These are phyloP conservation scores for Aquilaria malaccensis DNA, from an alignment of 345 rosid species.

Conservation along the genomic window DNA sequence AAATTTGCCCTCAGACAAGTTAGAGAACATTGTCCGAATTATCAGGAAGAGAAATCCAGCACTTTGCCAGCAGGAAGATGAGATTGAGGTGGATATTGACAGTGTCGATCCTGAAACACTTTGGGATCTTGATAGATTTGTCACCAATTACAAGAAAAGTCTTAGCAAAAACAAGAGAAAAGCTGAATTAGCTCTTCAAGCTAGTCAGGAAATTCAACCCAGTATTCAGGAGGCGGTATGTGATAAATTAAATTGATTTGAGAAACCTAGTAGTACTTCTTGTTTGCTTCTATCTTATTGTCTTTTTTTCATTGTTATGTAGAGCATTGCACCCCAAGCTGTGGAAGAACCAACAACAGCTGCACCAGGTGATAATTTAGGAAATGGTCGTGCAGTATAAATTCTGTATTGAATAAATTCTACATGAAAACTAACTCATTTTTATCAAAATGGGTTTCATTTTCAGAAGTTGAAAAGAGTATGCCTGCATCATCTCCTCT, in stretches of 20 bases:
- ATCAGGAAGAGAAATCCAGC: constrained; percentile 71
- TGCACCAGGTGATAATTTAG: constrained; percentile 26
- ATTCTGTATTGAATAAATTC: too few relatives aligned
- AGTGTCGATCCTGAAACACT: constrained; percentile 72
- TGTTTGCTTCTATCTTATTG: background rate
- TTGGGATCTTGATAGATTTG: constrained; percentile 79
- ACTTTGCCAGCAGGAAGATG: constrained; percentile 71
- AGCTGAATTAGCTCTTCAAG: constrained; percentile 29
- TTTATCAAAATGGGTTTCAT: constrained; percentile 5
- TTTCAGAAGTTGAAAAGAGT: constrained; percentile 20
- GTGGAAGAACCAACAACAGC: constrained; percentile 21
- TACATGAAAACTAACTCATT: background rate
- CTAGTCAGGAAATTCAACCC: constrained; percentile 27
- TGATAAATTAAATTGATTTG: constrained; percentile 11
- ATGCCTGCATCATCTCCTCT: constrained; percentile 18
- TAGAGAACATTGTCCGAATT: constrained; percentile 70
- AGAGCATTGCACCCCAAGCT: constrained; percentile 23
- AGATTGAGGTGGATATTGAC: constrained; percentile 89
- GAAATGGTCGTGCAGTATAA: background rate
- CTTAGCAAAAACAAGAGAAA: constrained; percentile 35
- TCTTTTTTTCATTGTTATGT: constrained; percentile 10
- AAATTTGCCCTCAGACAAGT: constrained; percentile 67
- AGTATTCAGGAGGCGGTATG: constrained; percentile 36
- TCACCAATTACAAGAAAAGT: constrained; percentile 38
- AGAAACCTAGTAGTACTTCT: background rate